phyloP scores from a whole-genome alignment of 2,329 filamentous ascomycete species.

The Alternaria rosae region DNA sequence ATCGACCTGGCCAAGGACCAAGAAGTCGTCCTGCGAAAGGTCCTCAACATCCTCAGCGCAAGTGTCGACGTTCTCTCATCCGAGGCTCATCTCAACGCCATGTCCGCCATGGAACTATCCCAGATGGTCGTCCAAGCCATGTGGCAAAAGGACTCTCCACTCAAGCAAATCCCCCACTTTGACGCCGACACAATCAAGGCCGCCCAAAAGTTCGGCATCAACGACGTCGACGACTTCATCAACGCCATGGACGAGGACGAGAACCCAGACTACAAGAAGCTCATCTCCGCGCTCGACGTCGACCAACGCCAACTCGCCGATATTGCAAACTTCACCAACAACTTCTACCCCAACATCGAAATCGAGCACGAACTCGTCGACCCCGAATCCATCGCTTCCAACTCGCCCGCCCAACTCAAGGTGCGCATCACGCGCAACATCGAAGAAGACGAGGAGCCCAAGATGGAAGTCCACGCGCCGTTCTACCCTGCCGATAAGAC shows the following conservation, averaged over 20 bases:
- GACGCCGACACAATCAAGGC: slow-evolving; percentile 81
- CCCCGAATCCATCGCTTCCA: slow-evolving; percentile 78
- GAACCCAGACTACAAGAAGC: slow-evolving; percentile 78
- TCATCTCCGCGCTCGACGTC: slow-evolving; percentile 81
- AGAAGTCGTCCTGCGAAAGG: slow-evolving; percentile 82
- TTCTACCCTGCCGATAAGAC: slow-evolving; percentile 93
- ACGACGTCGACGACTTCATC: slow-evolving; percentile 97
- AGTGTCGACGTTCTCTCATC: slow-evolving; percentile 95
- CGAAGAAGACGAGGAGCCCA: slow-evolving; percentile 73
- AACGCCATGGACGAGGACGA: slow-evolving; percentile 97
- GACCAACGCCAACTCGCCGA: slow-evolving; percentile 83
- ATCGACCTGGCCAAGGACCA: slow-evolving; percentile 97
- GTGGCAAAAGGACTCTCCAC: slow-evolving; percentile 96
- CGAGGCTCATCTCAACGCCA: slow-evolving; percentile 94
- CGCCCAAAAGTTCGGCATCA: slow-evolving; percentile 81
- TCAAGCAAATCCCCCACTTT: slow-evolving; percentile 98
- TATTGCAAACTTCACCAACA: slow-evolving; percentile 94
- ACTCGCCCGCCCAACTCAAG: slow-evolving; percentile 81
- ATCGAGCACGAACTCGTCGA: slow-evolving; percentile 88
- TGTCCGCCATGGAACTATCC: slow-evolving; percentile 98
- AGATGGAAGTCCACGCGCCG: slow-evolving; percentile 88
- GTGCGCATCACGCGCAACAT: slow-evolving; percentile 86
- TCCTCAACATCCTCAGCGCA: slow-evolving; percentile 86
- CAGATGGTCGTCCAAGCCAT: slow-evolving; percentile 99
- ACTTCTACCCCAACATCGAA: slow-evolving; percentile 94